phyloP scores from a whole-genome alignment of 768 basidiomycete species.

The Lentinula guzmanii region DNA sequence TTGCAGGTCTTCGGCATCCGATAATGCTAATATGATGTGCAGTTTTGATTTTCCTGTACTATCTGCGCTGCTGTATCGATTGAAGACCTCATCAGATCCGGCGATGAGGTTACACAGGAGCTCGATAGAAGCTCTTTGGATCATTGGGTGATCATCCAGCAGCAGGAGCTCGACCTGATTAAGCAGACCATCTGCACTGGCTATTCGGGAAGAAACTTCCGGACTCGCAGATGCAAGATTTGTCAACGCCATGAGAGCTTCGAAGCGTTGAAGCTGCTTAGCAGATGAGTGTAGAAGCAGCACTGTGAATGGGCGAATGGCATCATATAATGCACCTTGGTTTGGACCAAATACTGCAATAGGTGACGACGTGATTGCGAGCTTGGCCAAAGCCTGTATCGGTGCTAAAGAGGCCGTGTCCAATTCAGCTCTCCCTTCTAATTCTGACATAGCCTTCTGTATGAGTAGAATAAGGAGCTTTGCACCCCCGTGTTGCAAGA shows the following conservation, averaged over 20 bases:
- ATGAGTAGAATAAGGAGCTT: slow-evolving; percentile 59
- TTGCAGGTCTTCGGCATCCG: slow-evolving; percentile 77
- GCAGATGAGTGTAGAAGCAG: slow-evolving; percentile 67
- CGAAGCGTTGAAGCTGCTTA: slow-evolving; percentile 79
- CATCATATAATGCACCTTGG: slow-evolving; percentile 69
- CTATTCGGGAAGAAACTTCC: slow-evolving; percentile 61
- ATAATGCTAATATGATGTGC: slow-evolving; percentile 77
- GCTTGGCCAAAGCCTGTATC: slow-evolving; percentile 87
- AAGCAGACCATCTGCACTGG: slow-evolving; percentile 51
- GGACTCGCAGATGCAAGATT: slow-evolving; percentile 82
- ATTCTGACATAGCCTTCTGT: slow-evolving; percentile 31
- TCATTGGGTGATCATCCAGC: slow-evolving; percentile 75
- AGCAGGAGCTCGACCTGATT: slow-evolving; percentile 67
- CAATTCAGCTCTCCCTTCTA: slow-evolving; percentile 21
- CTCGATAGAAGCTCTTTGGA: slow-evolving; percentile 86
- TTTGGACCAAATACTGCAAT: slow-evolving; percentile 88
- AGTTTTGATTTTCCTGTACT: slow-evolving; percentile 53
- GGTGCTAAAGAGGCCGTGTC: slow-evolving; percentile 49
- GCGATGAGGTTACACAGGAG: slow-evolving; percentile 87
- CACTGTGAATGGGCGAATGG: slow-evolving; percentile 73
- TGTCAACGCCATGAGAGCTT: slow-evolving; percentile 93
- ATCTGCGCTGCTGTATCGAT: slow-evolving; percentile 53
- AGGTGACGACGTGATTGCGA: slow-evolving; percentile 89
- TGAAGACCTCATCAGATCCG: slow-evolving; percentile 71
- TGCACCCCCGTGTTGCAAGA: slow-evolving; percentile 74